A percentile compares a stretch with the other conserved stretches of the same genome.
Conservation (phyloP, 2,329 filamentous ascomycete genomes). For the Neopestalotiopsis sp. region DNA sequence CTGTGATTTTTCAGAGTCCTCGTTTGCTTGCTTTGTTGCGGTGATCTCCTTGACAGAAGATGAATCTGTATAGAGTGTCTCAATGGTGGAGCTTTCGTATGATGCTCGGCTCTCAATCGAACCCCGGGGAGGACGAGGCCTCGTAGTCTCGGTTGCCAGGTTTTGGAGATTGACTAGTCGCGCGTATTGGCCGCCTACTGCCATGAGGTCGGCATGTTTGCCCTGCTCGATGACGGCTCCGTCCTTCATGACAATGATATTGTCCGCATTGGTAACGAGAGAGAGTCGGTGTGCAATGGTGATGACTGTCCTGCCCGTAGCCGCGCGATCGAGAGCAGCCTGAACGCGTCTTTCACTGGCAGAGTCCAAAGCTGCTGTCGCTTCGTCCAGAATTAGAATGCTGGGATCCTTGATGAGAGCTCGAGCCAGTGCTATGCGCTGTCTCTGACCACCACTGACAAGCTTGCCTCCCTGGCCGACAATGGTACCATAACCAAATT, state of each 20-base stretch:
- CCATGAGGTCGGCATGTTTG: slow-evolving; percentile 1
- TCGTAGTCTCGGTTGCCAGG: slow-evolving; percentile 45
- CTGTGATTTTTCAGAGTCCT: background rate
- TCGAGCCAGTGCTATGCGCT: slow-evolving; percentile 69
- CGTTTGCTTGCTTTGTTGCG: background rate
- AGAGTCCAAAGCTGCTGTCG: slow-evolving; percentile 61
- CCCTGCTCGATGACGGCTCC: slow-evolving; percentile 11
- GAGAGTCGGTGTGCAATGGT: slow-evolving; percentile 14
- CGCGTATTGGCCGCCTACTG: slow-evolving; percentile 50
- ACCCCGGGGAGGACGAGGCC: background rate
- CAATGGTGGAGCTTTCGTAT: slow-evolving; percentile 33
- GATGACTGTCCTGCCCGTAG: background rate
- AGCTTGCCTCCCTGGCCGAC: slow-evolving; percentile 70
- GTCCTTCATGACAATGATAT: slow-evolving; percentile 12
- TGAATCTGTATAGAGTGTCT: slow-evolving; percentile 17
- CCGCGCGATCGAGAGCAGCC: slow-evolving; percentile 56
- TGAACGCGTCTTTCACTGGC: slow-evolving; percentile 57
- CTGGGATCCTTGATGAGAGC: slow-evolving; percentile 67
- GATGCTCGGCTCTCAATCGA: slow-evolving; percentile 39
- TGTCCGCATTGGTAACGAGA: background rate
- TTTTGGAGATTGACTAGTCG: slow-evolving; percentile 68
- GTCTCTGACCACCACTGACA: slow-evolving; percentile 70
- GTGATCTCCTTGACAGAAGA: background rate
- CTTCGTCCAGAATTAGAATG: slow-evolving; percentile 71
- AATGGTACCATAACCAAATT: slow-evolving; percentile 61